A percentile compares a stretch with the other conserved stretches of the same genome.
phyloP scores from a whole-genome alignment of 2,329 filamentous ascomycete genomes.

The Talaromyces sp. region DNA sequence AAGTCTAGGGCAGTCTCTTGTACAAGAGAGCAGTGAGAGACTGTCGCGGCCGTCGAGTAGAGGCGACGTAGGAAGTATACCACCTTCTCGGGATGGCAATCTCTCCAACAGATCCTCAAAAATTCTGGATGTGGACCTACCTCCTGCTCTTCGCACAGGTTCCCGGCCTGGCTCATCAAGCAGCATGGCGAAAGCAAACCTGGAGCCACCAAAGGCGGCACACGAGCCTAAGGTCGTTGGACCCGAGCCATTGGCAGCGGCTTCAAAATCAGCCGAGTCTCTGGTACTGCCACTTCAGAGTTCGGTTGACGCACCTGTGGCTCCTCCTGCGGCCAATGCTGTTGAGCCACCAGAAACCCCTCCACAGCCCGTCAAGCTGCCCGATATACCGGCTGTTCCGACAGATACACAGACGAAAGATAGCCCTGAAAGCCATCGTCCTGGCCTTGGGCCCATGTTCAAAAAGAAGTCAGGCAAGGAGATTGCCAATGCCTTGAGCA shows the following conservation, averaged over 20 bases:
- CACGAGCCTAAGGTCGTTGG: conserved; percentile 14
- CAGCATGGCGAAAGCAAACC: conserved; percentile 4
- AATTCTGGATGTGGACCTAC: conserved; percentile 16
- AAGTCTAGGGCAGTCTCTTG: conserved; percentile 24
- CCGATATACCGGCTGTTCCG: neutral
- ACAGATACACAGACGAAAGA: conserved; percentile 2
- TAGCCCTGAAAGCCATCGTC: conserved; percentile 49
- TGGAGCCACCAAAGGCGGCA: conserved; percentile 1
- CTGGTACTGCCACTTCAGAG: neutral
- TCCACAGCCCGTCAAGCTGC: neutral
- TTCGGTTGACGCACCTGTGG: neutral
- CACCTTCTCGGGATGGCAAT: conserved; percentile 28
- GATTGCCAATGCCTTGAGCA: conserved; percentile 70
- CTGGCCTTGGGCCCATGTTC: conserved; percentile 86
- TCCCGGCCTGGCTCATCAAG: conserved; percentile 13
- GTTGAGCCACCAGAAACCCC: conserved; percentile 19
- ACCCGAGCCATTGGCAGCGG: conserved; percentile 1
- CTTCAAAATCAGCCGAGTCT: neutral
- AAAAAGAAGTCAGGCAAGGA: conserved; percentile 70
- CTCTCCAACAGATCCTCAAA: conserved; percentile 14
- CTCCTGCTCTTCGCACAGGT: conserved; percentile 17
- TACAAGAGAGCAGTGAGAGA: conserved; percentile 25
- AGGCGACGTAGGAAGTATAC: conserved; percentile 9
- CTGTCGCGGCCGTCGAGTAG: conserved; percentile 24
- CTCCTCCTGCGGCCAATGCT: neutral